Evolutionary conservation across 1,284 basidiomycete species (phyloP), one percentile per base, ranked within the genome.

Genomic region (Peniophora sp.): DNA sequence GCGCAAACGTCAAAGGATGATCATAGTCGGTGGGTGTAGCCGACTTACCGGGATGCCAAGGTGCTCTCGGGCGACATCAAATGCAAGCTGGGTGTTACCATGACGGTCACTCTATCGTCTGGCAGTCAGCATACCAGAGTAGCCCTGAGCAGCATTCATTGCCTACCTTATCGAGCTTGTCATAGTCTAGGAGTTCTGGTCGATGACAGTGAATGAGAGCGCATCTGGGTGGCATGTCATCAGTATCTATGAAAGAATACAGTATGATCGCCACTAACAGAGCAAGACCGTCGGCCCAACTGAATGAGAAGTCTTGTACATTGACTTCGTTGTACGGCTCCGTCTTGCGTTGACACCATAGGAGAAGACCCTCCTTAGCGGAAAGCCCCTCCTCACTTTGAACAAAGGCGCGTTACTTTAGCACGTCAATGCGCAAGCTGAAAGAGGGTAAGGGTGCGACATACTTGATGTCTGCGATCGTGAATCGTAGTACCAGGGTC

Each of bases 301-400:
- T 94, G 41, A 80, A 67, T 15, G 91, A 91, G 65, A 99, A 99
- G 65, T 98, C 92, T 68, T 91, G 83, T 8, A 99, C 92, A 50
- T 97, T 72, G 17, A 98, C 95, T 59, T 95, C 91, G 53, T 84
- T 81, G 70, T 99, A 98, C 0, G 86, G 84, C 24, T 81, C 82
- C 1, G 97, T 99, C 70, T 97, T 97, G 51, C 96, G 83, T 64
- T 98, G 96, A 72, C 95, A 97, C 96, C 96, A 99, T 1, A 99
- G 78, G 2, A 99, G 73, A 12, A 99, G 78, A 42, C 94, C 96
- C 65, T 98, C 97, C 67, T 96, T 95, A 1, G 96, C 96, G 5
- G 93, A 96, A 23, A 97, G 79, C 50, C 96, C 96, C 70, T 98
- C 96, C 75, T 96, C 93, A 61, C 94, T 97, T 69, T 62, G 52